These are phyloP conservation scores for Arthroderma sp. DNA, from an alignment of 2,329 filamentous ascomycete genomes.

Conservation along the genomic window DNA sequence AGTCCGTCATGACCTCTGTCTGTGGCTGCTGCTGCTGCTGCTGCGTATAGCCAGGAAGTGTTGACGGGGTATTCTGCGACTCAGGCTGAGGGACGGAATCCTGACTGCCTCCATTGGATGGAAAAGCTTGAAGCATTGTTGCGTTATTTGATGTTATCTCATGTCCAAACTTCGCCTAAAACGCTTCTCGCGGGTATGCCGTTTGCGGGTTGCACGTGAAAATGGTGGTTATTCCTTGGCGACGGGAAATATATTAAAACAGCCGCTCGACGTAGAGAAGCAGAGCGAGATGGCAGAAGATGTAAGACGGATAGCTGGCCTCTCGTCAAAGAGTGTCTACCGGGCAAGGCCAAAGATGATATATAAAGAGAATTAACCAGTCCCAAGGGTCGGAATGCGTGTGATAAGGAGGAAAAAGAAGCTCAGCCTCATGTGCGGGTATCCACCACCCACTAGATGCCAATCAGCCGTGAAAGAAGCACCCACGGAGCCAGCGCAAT, in stretches of 20 bases:
- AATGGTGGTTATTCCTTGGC: not conserved
- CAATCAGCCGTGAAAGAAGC: not conserved
- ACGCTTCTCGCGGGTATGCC: not conserved
- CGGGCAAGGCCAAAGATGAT: not conserved
- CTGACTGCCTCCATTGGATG: not conserved
- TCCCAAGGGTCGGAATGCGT: not conserved
- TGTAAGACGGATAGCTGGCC: not conserved
- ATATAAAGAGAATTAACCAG: not conserved
- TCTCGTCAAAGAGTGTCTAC: not conserved
- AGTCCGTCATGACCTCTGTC: not conserved
- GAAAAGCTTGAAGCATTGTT: not conserved
- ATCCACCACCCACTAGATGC: not conserved
- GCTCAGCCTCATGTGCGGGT: not conserved
- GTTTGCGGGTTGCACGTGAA: not conserved
- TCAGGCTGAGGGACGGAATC: not conserved
- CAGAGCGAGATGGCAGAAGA: no score
- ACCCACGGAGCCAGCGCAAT: not conserved
- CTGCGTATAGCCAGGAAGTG: not conserved
- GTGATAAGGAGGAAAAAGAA: constrained; percentile 1
- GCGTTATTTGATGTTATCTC: not conserved
- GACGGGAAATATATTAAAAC: not conserved
- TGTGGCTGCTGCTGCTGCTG: not conserved
- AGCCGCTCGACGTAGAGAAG: no score
- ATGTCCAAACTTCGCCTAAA: not conserved
- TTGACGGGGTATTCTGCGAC: not conserved